phyloP scores from a whole-genome alignment of 106 monocot genomes.

The Iris macrosiphon region DNA sequence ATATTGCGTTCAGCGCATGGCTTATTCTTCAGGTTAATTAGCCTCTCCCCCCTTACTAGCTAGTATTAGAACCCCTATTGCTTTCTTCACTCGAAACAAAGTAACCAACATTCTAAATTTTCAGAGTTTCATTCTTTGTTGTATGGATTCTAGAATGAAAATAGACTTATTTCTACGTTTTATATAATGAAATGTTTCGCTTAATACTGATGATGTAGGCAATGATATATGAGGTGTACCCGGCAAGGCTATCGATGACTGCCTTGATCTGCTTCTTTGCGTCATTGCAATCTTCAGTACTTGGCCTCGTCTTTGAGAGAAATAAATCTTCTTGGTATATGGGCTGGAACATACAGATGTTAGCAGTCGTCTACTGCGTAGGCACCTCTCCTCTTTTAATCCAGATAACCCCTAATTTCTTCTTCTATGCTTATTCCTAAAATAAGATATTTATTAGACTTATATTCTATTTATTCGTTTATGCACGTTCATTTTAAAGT shows the following conservation, averaged over 20 bases:
- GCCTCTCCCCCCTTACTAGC: neutral
- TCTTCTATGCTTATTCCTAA: too few relatives aligned
- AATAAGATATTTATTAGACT: too few relatives aligned
- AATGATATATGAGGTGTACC: conserved; percentile 34
- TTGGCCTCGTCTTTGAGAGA: conserved; percentile 43
- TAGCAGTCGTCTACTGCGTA: conserved; percentile 41
- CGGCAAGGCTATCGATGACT: conserved; percentile 38
- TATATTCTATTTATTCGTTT: too few relatives aligned
- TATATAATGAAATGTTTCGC: neutral
- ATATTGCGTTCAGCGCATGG: conserved; percentile 38
- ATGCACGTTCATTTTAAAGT: too few relatives aligned
- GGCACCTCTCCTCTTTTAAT: neutral
- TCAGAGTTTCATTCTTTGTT: neutral
- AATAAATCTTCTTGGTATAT: conserved; percentile 30
- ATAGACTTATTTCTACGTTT: neutral
- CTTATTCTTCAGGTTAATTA: conserved; percentile 42
- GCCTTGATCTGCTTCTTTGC: conserved; percentile 46
- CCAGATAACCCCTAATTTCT: too few relatives aligned
- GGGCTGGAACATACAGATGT: conserved; percentile 42
- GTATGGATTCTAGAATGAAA: neutral
- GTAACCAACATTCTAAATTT: too few relatives aligned
- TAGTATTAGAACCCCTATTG: too few relatives aligned
- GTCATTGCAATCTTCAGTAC: conserved; percentile 34
- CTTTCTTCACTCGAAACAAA: too few relatives aligned
- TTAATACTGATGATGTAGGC: conserved; percentile 30